Percentiles rank a stretch among this genome's conserved stretches.
phyloP scores from a whole-genome alignment of 305 asterid genomes.

The Fraxinus platypoda region DNA sequence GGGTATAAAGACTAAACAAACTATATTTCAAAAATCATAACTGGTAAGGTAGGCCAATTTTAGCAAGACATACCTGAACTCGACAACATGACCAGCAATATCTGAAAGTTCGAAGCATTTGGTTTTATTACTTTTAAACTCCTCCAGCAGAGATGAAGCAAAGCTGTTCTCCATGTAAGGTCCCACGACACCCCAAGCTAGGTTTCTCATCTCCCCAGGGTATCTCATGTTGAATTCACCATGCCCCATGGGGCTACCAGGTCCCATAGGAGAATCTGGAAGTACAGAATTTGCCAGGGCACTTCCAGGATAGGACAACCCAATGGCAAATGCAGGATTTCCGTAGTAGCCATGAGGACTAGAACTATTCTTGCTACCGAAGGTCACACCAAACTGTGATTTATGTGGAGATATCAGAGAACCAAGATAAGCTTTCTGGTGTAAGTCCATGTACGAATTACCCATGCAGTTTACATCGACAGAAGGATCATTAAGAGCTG shows the following conservation, averaged over 20 bases:
- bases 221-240: conserved; percentile 66
- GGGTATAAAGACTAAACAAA: conserved; percentile 4
- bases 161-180: conserved; percentile 64
- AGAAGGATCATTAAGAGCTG: conserved; percentile 73
- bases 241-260: conserved; percentile 91
- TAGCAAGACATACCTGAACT: conserved; percentile 63
- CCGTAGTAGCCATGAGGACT: conserved; percentile 86
- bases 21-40: conserved; percentile 15
- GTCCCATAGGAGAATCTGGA: conserved; percentile 63
- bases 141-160: conserved; percentile 79
- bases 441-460: conserved; percentile 69
- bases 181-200: conserved; percentile 64
- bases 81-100: conserved; percentile 92
- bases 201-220: conserved; percentile 70
- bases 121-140: conserved; percentile 80
- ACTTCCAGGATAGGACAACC: conserved; percentile 82
- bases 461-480: conserved; percentile 65
- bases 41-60: background rate
- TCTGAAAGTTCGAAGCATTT: conserved; percentile 86
- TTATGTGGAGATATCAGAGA: conserved; percentile 67
- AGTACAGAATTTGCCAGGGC: conserved; percentile 64
- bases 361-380: conserved; percentile 54
- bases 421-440: conserved; percentile 84
- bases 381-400: conserved; percentile 65
- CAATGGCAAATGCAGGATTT: conserved; percentile 70